A percentile compares a stretch with the other conserved stretches of the same genome.
Conservation (phyloP, 2,329 filamentous ascomycete genomes). For the Colletotrichum tabaci region DNA sequence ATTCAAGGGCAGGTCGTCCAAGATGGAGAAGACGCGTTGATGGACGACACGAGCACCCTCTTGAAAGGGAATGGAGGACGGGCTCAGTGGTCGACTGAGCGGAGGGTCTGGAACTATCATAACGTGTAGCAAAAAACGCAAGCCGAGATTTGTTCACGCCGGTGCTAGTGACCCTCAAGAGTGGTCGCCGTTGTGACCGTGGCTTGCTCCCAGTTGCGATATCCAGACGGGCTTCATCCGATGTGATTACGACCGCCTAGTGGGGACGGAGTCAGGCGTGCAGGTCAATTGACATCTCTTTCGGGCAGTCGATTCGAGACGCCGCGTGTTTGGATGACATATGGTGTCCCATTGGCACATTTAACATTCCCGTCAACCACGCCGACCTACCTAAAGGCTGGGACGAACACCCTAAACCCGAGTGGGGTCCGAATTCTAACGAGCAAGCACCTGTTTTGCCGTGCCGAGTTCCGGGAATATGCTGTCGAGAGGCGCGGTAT, state of each 20-base stretch:
- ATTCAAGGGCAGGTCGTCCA: not conserved
- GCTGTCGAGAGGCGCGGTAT: slow-evolving; percentile 11
- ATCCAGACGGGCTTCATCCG: not conserved
- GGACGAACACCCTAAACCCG: not conserved
- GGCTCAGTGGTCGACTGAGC: not conserved
- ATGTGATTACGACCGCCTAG: not conserved
- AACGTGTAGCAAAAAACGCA: too few relatives aligned
- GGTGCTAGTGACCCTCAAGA: too few relatives aligned
- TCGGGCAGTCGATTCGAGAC: not conserved
- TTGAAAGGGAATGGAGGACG: not conserved
- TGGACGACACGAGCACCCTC: not conserved
- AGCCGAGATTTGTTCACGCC: too few relatives aligned
- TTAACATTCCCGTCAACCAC: too few relatives aligned
- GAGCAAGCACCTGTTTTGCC: not conserved
- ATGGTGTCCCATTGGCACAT: too few relatives aligned
- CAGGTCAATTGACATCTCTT: not conserved
- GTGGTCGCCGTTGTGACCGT: too few relatives aligned
- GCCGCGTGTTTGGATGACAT: not conserved
- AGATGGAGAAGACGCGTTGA: not conserved
- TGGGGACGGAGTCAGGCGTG: not conserved
- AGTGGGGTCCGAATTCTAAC: not conserved
- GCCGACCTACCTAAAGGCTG: not conserved
- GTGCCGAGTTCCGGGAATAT: slow-evolving; percentile 30
- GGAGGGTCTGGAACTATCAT: too few relatives aligned
- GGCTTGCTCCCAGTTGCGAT: not conserved